Evolutionary conservation across 768 basidiomycete genomes (phyloP), one percentile per base, ranked within the genome.

Genomic region (Grammothele lineata): DNA sequence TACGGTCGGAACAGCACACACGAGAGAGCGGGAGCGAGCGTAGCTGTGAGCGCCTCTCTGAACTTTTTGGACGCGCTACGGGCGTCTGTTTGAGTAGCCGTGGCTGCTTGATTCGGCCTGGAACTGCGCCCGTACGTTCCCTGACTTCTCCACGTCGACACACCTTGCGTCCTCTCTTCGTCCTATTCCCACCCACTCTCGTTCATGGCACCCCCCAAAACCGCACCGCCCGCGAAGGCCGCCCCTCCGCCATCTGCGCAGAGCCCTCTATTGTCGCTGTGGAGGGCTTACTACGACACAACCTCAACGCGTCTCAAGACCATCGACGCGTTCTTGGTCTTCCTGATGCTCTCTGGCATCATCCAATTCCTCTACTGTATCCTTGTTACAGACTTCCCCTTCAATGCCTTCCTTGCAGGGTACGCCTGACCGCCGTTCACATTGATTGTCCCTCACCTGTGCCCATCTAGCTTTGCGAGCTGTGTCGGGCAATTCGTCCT

Each of bases 381-480:
- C 24, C 74, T 92, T 55, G 76, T 99, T 52, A 92, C 92, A 48
- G 87, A 83, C 70, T 98, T 83, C 69, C 96, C 96, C 19, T 97
- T 94, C 75, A 97, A 99, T 57, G 92, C 96, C 32, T 99, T 99
- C 70, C 68, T 97, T 57, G 85, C 92, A 53, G 94, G 92, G 96
- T 97, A 68, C 51, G 89, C 68, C 10, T n/a, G 17, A 6, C 0
- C n/a, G 2, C n/a, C n/a, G n/a, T n/a, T n/a, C 30, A n/a, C 21
- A 12, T 15, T 42, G 23, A 5, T 25, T 1, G 7, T 12, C 25
- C 12, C 12, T 15, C 17, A 3, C 3, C 8, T 7, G 34, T n/a
- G 21, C 34, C 2, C 21, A 2, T n/a, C 10, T 50, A 98, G 96
- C 19, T 98, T 99, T 65, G 72, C 83, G 19, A 92, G 92, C 61